Conservation (phyloP, 176 grass and related monocot genomes). For the Hsuehochloa calcarea region DNA sequence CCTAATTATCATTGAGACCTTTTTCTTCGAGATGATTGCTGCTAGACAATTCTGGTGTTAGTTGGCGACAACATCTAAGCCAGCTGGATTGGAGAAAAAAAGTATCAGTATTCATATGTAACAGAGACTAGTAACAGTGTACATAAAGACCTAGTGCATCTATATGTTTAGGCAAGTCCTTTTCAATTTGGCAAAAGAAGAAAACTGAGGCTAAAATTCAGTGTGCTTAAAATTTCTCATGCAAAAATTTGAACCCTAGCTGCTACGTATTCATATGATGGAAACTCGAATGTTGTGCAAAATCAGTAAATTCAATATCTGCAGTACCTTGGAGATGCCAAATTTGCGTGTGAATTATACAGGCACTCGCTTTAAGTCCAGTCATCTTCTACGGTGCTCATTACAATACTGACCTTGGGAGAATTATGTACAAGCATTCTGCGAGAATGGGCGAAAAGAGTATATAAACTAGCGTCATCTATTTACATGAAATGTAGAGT, state of each 20-base stretch:
- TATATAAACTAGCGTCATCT: background rate
- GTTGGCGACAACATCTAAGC: background rate
- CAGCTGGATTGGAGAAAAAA: conserved; percentile 10
- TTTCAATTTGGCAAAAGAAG: background rate
- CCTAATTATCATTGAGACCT: background rate
- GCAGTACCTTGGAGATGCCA: background rate
- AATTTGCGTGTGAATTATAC: background rate
- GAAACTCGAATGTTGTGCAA: background rate
- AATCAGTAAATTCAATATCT: background rate
- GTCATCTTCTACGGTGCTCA: background rate
- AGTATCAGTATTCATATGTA: background rate
- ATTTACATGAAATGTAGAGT: background rate
- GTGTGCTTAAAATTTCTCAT: background rate
- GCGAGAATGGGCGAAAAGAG: background rate
- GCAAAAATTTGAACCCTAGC: background rate
- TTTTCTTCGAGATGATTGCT: background rate
- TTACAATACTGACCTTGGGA: background rate
- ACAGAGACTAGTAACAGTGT: background rate
- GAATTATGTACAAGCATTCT: background rate
- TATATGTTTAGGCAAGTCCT: background rate
- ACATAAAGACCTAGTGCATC: background rate
- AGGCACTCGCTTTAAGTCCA: background rate
- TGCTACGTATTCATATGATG: background rate
- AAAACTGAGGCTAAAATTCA: background rate
- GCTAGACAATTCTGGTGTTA: background rate